Conservation (phyloP, 306 rosid genomes). For the Begonia loranthoides region DNA sequence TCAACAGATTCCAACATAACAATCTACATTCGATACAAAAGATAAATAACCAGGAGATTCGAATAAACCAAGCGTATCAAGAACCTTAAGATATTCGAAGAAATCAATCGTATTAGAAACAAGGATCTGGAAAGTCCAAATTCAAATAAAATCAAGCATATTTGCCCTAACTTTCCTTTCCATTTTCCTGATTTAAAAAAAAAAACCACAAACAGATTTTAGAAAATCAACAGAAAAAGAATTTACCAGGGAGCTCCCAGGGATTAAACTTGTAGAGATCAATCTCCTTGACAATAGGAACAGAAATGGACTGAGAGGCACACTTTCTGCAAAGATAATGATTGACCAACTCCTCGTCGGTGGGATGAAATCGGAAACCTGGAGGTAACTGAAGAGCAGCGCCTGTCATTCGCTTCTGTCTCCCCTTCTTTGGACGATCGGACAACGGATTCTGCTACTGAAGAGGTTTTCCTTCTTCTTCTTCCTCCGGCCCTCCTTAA, state of each 20-base stretch:
- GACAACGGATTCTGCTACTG: no score
- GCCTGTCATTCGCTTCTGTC: conserved; percentile 19
- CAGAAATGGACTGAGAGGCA: conserved; percentile 47
- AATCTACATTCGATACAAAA: no score
- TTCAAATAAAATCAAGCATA: no score
- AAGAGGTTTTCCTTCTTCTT: background rate
- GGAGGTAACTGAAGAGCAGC: conserved; percentile 55
- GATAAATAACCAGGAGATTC: no score
- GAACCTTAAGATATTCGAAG: no score
- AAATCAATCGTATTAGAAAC: no score
- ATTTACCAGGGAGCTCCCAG: conserved; percentile 82
- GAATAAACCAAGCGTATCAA: no score
- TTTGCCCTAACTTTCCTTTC: no score
- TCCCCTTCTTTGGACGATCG: background rate
- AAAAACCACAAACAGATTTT: no score
- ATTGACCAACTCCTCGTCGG: conserved; percentile 77
- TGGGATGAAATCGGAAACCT: conserved; percentile 92
- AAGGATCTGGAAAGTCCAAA: no score
- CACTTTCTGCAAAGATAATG: conserved; percentile 69
- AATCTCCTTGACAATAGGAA: conserved; percentile 68
- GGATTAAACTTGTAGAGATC: conserved; percentile 88
- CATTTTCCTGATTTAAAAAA: background rate
- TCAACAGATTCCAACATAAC: no score
- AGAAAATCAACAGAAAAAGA: background rate
- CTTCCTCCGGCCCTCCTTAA: background rate